phyloP scores from a whole-genome alignment of 2,329 filamentous ascomycete species.

The Fusarium heterosporum region DNA sequence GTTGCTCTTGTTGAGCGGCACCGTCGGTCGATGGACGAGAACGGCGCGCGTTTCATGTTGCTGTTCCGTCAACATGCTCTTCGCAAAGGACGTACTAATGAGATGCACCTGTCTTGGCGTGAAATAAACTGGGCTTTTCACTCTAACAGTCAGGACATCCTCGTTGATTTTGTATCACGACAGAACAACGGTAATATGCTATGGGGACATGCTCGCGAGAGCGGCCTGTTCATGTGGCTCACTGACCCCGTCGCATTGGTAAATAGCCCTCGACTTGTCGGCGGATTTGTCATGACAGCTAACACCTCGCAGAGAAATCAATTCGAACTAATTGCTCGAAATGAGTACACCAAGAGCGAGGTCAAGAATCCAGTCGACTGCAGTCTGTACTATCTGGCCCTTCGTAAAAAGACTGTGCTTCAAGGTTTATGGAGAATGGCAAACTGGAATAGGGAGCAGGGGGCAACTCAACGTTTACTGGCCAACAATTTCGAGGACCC shows the following conservation, averaged over 20 bases:
- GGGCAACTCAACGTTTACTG: conserved; percentile 80
- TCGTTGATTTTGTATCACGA: conserved; percentile 82
- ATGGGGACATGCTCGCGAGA: conserved; percentile 88
- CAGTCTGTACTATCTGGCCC: conserved; percentile 88
- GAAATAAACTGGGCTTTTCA: conserved; percentile 91
- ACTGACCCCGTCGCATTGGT: conserved; percentile 81
- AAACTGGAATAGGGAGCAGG: conserved; percentile 87
- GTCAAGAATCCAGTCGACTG: conserved; percentile 92
- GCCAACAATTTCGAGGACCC: conserved; percentile 91
- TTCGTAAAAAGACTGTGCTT: conserved; percentile 90
- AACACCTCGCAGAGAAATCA: conserved; percentile 62
- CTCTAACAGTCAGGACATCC: conserved; percentile 87
- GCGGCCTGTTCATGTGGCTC: conserved; percentile 96
- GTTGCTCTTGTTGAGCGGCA: conserved; percentile 87
- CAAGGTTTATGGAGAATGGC: conserved; percentile 96
- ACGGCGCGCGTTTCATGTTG: conserved; percentile 86
- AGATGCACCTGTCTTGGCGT: conserved; percentile 77
- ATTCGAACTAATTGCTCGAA: conserved; percentile 90
- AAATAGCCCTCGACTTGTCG: conserved; percentile 28
- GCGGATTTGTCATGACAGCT: conserved; percentile 1
- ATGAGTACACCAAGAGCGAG: conserved; percentile 90
- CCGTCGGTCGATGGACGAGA: conserved; percentile 88
- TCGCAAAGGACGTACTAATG: conserved; percentile 71
- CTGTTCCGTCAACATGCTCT: conserved; percentile 87
- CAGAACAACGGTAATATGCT: conserved; percentile 83